Evolutionary conservation across 495 filamentous ascomycete species (phyloP), one percentile per base, ranked within the genome.

Genomic region (Aspergillus sclerotiicarbonarius): DNA sequence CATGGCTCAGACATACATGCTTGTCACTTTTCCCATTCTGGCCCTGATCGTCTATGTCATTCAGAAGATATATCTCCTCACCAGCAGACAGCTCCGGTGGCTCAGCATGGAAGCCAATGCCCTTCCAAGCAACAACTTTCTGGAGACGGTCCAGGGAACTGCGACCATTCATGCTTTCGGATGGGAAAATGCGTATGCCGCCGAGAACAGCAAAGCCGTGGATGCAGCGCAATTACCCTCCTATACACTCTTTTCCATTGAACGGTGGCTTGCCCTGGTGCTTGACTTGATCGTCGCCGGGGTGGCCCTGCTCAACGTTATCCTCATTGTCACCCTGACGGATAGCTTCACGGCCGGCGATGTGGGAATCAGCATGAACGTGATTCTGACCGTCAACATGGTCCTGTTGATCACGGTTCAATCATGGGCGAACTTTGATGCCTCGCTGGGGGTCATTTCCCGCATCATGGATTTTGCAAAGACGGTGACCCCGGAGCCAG

Each of bases 281-380:
- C 46, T 49, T 1, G 46, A 49, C 46, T 30, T 49, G 21, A 30
- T 49, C 7, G 46, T 49, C 21, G 46, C 46, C 8, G 46, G n/a
- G 12, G 21, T 20, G 13, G 46, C 46, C 21, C 10, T 49, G 6
- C 20, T 49, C 21, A 21, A 29, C 18, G 46, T 49, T 1, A 15
- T 6, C 18, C 46, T 49, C 6, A 30, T 30, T 3, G 21, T 31
- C 6, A 30, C 21, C 9, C 8, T 49, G 4, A 49, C 18, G 8
- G 46, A 30, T 30, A 31, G 21, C 21, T 15, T 15, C 21, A 29
- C 46, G 4, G 12, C 21, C 15, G 46, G 46, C n/a, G 21, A 20
- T 30, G 20, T 49, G 20, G 46, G 21, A 12, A 30, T 20, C 21
- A 30, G 20, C 18, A 15, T 49, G n/a, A 30, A 49, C 9, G 20